phyloP scores from a whole-genome alignment of 805 yeast genomes.

The Cyberlindnera euphorbiae region DNA sequence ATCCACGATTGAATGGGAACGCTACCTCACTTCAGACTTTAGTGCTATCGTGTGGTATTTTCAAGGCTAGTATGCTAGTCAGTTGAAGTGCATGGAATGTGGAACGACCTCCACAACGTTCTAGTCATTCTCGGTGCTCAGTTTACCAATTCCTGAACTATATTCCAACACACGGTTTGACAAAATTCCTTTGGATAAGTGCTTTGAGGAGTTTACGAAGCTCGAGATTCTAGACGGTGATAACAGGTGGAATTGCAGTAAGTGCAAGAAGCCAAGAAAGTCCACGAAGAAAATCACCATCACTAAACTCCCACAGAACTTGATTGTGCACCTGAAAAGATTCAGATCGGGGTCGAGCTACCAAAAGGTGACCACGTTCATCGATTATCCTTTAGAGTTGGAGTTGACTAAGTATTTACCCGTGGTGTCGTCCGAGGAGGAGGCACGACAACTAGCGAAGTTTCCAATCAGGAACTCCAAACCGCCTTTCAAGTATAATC shows the following conservation, averaged over 20 bases:
- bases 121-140: constrained; percentile 73
- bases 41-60: constrained; percentile 77
- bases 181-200: constrained; percentile 43
- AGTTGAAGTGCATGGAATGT: constrained; percentile 69
- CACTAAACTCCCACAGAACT: constrained; percentile 70
- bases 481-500: constrained; percentile 73
- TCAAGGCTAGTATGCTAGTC: constrained; percentile 88
- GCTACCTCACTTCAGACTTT: constrained; percentile 72
- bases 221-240: constrained; percentile 71
- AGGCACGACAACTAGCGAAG: constrained; percentile 26
- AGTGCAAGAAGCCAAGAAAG: constrained; percentile 56
- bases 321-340: constrained; percentile 82
- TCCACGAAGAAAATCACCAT: constrained; percentile 69
- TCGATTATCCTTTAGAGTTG: constrained; percentile 62
- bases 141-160: constrained; percentile 69
- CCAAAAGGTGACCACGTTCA: constrained; percentile 40
- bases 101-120: constrained; percentile 77
- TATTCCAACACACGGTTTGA: constrained; percentile 24
- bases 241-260: constrained; percentile 81
- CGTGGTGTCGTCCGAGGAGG: constrained; percentile 8
- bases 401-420: constrained; percentile 38
- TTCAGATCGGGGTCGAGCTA: constrained; percentile 44
- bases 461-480: constrained; percentile 68
- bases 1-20: constrained; percentile 87
- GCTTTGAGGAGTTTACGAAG: constrained; percentile 73